Evolutionary conservation across 805 yeast species (phyloP).

Genomic region (Ogataea allantospora): DNA sequence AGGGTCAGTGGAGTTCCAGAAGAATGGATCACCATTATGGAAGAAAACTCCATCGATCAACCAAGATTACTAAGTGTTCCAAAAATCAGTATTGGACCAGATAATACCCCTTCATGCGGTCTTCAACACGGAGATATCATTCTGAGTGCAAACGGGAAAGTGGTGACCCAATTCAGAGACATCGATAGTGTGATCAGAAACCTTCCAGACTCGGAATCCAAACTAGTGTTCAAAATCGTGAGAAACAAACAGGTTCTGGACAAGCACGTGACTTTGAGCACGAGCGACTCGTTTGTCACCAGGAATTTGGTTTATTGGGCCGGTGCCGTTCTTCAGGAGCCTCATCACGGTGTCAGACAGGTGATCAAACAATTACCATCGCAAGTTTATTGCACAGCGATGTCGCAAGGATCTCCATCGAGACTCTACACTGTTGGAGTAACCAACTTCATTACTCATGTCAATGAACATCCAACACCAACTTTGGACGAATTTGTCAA

Average conservation of each 20-base stretch:
- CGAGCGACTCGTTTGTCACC: slow-evolving; percentile 57
- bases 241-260: slow-evolving; percentile 67
- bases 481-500: slow-evolving; percentile 65
- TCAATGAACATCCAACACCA: slow-evolving; percentile 72
- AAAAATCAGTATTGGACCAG: slow-evolving; percentile 47
- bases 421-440: slow-evolving; percentile 74
- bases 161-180: slow-evolving; percentile 68
- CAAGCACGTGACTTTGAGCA: slow-evolving; percentile 61
- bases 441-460: slow-evolving; percentile 86
- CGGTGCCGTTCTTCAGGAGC: slow-evolving; percentile 79
- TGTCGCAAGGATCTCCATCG: slow-evolving; percentile 83
- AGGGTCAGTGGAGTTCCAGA: slow-evolving; percentile 87
- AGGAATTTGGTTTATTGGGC: slow-evolving; percentile 75
- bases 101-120: slow-evolving; percentile 30
- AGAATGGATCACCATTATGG: slow-evolving; percentile 72
- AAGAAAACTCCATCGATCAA: slow-evolving; percentile 54
- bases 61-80: slow-evolving; percentile 71
- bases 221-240: slow-evolving; percentile 59
- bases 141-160: slow-evolving; percentile 61
- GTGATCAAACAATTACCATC: slow-evolving; percentile 75
- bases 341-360: slow-evolving; percentile 92
- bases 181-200: slow-evolving; percentile 47
- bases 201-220: slow-evolving; percentile 30
- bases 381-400: slow-evolving; percentile 75
- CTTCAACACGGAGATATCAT: slow-evolving; percentile 72